Base-by-base conservation (phyloP, 2,329 filamentous ascomycete species). In the Ascochyta rabiei region DNA sequence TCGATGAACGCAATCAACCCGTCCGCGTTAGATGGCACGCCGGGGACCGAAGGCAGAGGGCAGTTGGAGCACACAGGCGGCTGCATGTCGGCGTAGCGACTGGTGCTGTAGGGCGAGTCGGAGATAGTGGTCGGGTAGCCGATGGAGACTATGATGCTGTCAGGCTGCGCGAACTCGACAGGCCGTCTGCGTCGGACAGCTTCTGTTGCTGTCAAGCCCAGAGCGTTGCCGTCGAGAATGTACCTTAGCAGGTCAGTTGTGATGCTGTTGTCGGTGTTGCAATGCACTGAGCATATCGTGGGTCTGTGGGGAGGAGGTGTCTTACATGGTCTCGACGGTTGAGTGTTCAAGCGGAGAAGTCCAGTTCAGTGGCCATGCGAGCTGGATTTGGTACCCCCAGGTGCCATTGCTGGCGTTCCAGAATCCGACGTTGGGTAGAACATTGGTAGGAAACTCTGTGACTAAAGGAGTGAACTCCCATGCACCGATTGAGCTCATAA, bases 1-100 rank as follows among this genome's bases (percentile, higher is more conserved):
- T 77, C 68, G 24, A 82, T 77, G 49, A 80, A 80, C 0, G 72
- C 57, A 1, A 82, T 70, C 19, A 82, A 79, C 6, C 75, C 67
- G 41, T 80, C 73, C 0, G 79, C 81, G 30, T 79, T 79, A 6
- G 79, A 79, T 15, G 73, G 69, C 0, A 72, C 74, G 10, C 75
- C 70, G 0, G 70, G 67, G 1, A 57, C 41, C 0, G 59, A 51
- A 3, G 72, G 70, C 0, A 65, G 53, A 2, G 65, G 60, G 53
- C 70, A 72, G 31, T 39, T 68, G 5, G 54, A 55, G 54, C 70
- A 73, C 3, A 72, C 69, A 2, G 71, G 71, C 3, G 63, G 61
- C 41, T 73, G 71, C 35, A 61, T 63, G 50, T 73, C 71, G 56
- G 66, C 62, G 54, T 61, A 57, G 33, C 71, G 61, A 4, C 60